A percentile compares a stretch with the other conserved stretches of the same genome.
Conservation (phyloP, 345 rosid genomes). For the Bruguiera parviflora region DNA sequence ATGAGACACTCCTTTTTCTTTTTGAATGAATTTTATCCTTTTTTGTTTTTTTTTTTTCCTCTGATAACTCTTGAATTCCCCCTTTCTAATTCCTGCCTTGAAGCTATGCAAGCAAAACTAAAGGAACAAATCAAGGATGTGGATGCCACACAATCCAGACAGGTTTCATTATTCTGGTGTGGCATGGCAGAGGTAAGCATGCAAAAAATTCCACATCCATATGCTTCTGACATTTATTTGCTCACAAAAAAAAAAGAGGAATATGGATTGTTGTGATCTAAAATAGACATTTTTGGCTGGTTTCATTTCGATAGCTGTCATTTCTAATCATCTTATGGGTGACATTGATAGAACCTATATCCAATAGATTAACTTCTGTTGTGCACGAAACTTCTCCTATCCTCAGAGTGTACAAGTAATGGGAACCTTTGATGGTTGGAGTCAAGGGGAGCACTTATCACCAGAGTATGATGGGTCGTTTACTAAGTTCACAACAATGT, state of each 20-base stretch:
- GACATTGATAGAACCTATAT: too few relatives aligned
- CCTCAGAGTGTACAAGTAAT: constrained; percentile 78
- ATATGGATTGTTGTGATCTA: too few relatives aligned
- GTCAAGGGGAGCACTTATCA: constrained; percentile 74
- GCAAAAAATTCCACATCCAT: constrained; percentile 2
- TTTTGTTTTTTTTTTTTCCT: not conserved
- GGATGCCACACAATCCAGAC: constrained; percentile 58
- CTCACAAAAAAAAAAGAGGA: not conserved
- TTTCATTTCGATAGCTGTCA: too few relatives aligned
- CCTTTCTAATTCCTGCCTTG: constrained; percentile 2
- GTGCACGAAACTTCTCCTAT: not conserved
- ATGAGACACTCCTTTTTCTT: not conserved
- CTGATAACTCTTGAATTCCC: constrained; percentile 7
- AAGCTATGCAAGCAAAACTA: constrained; percentile 62
- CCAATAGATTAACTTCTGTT: not conserved
- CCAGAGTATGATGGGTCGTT: constrained; percentile 75
- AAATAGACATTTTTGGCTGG: too few relatives aligned
- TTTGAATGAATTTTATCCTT: not conserved
- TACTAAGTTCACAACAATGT: constrained; percentile 58
- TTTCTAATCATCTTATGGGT: too few relatives aligned
- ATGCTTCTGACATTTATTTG: not conserved
- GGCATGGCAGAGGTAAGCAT: constrained; percentile 86
- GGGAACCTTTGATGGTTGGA: constrained; percentile 94
- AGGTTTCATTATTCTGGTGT: constrained; percentile 67
- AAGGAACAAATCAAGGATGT: constrained; percentile 69